Evolutionary conservation across 1,284 basidiomycete species (phyloP).

Genomic region (Phylloporus sp.): DNA sequence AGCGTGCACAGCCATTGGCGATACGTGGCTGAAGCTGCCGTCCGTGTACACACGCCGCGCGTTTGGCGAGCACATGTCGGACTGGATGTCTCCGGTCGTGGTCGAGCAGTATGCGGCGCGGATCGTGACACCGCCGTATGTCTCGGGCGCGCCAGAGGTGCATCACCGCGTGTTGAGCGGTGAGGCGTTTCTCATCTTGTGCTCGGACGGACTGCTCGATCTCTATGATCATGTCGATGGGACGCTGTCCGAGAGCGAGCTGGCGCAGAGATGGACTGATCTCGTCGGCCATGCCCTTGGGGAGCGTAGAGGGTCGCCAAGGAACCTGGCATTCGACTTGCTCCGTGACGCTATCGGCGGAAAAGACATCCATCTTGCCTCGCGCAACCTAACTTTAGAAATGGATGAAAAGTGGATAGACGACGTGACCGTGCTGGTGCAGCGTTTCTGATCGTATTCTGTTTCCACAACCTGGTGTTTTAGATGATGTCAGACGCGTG

Average conservation of each 20-base stretch:
- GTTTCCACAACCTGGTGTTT: background rate
- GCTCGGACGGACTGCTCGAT: constrained; percentile 67
- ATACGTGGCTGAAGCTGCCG: constrained; percentile 70
- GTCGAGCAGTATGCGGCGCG: constrained; percentile 53
- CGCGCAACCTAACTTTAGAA: constrained; percentile 69
- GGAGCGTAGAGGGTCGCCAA: constrained; percentile 16
- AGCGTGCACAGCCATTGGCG: constrained; percentile 61
- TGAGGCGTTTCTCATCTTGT: constrained; percentile 54
- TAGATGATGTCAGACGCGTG: constrained; percentile 20
- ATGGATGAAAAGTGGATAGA: constrained; percentile 73
- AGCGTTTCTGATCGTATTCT: constrained; percentile 39
- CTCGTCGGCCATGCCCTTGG: constrained; percentile 42
- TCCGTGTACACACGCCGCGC: constrained; percentile 61
- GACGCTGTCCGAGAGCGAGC: constrained; percentile 43
- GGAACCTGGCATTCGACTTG: constrained; percentile 59
- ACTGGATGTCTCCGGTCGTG: constrained; percentile 52
- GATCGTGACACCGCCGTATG: constrained; percentile 66
- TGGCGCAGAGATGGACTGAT: constrained; percentile 52
- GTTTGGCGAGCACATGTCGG: constrained; percentile 57
- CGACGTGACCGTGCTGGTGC: constrained; percentile 70
- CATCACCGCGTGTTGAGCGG: constrained; percentile 47
- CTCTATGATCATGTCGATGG: constrained; percentile 51
- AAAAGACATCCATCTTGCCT: constrained; percentile 55
- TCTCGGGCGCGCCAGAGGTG: constrained; percentile 61
- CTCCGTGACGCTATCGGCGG: constrained; percentile 68